Evolutionary conservation across 1,139 yeast species (phyloP).

Genomic region (Hansenula anomala): DNA sequence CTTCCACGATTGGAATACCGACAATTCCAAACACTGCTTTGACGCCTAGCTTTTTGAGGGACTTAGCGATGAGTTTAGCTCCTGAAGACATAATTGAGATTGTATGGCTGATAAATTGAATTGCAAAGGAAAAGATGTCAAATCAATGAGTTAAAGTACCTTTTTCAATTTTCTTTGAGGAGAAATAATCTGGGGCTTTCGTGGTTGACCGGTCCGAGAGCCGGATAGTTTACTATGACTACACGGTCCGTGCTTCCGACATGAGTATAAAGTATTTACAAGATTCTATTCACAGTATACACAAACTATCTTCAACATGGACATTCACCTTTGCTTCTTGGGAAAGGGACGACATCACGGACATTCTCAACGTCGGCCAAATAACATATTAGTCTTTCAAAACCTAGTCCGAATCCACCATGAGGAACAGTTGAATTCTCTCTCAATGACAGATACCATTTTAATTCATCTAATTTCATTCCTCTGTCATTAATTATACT

Average conservation of each 20-base stretch:
- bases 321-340: conserved; percentile 49
- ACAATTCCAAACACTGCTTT: conserved; percentile 58
- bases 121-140: too few species aligned
- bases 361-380: conserved; percentile 71
- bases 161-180: too few species aligned
- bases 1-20: conserved; percentile 67
- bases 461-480: conserved; percentile 56
- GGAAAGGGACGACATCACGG: conserved; percentile 84
- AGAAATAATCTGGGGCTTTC: neutral
- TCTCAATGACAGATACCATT: conserved; percentile 79
- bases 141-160: too few species aligned
- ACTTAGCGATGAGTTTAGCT: conserved; percentile 32
- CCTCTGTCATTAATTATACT: conserved; percentile 44
- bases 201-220: too few species aligned
- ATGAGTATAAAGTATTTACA: too few species aligned
- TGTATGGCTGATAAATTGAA: too few species aligned
- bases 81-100: conserved; percentile 15
- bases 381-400: conserved; percentile 78
- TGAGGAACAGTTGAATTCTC: conserved; percentile 83
- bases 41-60: conserved; percentile 44
- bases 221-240: too few species aligned
- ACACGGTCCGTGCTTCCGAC: conserved; percentile 1
- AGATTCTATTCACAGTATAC: neutral
- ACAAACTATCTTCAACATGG: conserved; percentile 30
- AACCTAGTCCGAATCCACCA: conserved; percentile 97